phyloP scores from a whole-genome alignment of 441 rosid species.

The Brassica hybrid region DNA sequence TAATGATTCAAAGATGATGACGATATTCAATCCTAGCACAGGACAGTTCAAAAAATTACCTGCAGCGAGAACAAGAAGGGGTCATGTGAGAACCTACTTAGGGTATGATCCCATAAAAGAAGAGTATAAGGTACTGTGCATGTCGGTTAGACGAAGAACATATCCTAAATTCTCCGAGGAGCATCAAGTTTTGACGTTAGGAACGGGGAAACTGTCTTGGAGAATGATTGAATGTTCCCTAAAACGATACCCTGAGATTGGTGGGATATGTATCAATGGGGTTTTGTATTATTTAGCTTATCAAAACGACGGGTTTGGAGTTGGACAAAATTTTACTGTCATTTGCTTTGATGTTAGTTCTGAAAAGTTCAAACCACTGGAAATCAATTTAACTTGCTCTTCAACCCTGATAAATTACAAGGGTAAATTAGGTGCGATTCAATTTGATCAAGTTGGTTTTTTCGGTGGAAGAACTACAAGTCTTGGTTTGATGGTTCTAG shows the following conservation, averaged over 20 bases:
- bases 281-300: not conserved
- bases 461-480: not conserved
- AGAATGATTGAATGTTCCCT: not conserved
- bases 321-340: not conserved
- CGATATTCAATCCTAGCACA: not conserved
- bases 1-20: not conserved
- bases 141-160: not conserved
- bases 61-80: not conserved
- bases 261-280: not conserved
- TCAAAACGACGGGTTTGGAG: not conserved
- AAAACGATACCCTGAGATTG: not conserved
- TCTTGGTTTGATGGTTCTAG: not conserved
- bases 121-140: not conserved
- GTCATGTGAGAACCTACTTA: not conserved
- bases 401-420: not conserved
- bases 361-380: not conserved
- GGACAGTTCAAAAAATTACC: not conserved
- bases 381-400: not conserved
- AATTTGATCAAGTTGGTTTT: not conserved
- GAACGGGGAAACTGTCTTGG: not conserved
- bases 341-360: not conserved
- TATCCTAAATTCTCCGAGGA: not conserved
- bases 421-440: not conserved
- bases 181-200: conserved; percentile 1
- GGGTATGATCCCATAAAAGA: not conserved